A percentile compares a stretch with the other conserved stretches of the same genome.
Conservation (phyloP, 2,329 filamentous ascomycete genomes). For the Purpureocillium takamizusanense region DNA sequence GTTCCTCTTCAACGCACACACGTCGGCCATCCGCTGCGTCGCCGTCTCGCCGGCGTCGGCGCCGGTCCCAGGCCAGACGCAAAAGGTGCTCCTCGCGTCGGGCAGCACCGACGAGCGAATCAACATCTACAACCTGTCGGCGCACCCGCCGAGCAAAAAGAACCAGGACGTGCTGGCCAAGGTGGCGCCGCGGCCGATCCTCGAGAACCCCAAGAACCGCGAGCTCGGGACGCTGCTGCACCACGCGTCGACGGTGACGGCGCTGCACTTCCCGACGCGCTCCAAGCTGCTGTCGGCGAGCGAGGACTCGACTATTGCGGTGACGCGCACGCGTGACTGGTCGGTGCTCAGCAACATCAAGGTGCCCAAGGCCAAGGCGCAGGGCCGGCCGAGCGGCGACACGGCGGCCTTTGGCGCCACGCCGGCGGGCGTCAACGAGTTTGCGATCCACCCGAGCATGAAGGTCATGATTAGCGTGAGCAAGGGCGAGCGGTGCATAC, state of each 20-base stretch:
- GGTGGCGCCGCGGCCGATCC: conserved; percentile 62
- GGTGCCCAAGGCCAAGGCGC: conserved; percentile 71
- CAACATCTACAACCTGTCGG: conserved; percentile 86
- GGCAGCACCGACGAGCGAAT: conserved; percentile 90
- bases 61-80: conserved; percentile 49
- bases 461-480: conserved; percentile 94
- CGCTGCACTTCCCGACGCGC: conserved; percentile 72
- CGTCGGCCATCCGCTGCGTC: conserved; percentile 80
- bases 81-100: conserved; percentile 82
- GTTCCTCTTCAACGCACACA: conserved; percentile 92
- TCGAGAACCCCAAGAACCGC: conserved; percentile 79
- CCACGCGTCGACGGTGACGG: conserved; percentile 74
- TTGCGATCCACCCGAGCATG: conserved; percentile 91
- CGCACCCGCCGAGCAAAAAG: conserved; percentile 49
- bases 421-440: conserved; percentile 86
- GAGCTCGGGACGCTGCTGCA: conserved; percentile 82
- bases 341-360: conserved; percentile 80
- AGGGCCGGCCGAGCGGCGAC: conserved; percentile 78
- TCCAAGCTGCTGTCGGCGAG: conserved; percentile 81
- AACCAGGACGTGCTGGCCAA: conserved; percentile 53
- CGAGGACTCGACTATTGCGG: conserved; percentile 85
- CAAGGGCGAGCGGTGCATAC: conserved; percentile 82
- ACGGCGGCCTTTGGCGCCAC: conserved; percentile 74
- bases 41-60: conserved; percentile 72
- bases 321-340: conserved; percentile 85